phyloP scores from a whole-genome alignment of 1,284 basidiomycete species.

The Ceratobasidium sp. region DNA sequence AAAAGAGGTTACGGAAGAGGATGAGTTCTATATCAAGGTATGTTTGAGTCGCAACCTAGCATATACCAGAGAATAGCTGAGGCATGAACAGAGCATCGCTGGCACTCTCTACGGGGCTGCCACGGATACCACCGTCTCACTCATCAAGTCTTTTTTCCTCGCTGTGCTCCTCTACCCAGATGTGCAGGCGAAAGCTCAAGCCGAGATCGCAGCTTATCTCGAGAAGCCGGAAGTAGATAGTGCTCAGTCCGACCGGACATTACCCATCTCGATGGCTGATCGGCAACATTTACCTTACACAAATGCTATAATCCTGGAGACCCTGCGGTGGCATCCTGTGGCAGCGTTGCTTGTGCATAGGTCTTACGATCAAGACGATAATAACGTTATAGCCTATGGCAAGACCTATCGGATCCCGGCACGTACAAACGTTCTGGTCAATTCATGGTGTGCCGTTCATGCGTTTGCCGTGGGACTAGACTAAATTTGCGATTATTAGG shows the following conservation, averaged over 20 bases:
- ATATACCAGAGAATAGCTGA: neutral
- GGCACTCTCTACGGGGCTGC: neutral
- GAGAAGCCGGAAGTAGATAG: neutral
- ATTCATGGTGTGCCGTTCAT: neutral
- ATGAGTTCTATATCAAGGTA: neutral
- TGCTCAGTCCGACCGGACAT: neutral
- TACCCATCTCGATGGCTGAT: neutral
- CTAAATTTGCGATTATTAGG: neutral
- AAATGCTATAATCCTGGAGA: neutral
- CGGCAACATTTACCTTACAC: neutral
- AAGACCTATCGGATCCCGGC: conserved; percentile 10
- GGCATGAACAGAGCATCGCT: neutral
- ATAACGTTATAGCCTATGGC: neutral
- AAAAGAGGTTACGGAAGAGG: neutral
- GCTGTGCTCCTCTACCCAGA: neutral
- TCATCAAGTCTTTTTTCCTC: too few species aligned
- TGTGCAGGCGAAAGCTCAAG: neutral
- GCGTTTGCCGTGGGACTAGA: neutral
- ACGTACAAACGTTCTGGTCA: neutral
- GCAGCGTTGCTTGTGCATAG: neutral
- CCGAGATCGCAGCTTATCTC: neutral
- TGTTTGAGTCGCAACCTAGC: too few species aligned
- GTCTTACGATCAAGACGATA: neutral
- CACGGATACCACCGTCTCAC: neutral
- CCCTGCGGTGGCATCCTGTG: conserved; percentile 7